Evolutionary conservation across 2,329 filamentous ascomycete genomes (phyloP).

Genomic region (Penicillium sp.): DNA sequence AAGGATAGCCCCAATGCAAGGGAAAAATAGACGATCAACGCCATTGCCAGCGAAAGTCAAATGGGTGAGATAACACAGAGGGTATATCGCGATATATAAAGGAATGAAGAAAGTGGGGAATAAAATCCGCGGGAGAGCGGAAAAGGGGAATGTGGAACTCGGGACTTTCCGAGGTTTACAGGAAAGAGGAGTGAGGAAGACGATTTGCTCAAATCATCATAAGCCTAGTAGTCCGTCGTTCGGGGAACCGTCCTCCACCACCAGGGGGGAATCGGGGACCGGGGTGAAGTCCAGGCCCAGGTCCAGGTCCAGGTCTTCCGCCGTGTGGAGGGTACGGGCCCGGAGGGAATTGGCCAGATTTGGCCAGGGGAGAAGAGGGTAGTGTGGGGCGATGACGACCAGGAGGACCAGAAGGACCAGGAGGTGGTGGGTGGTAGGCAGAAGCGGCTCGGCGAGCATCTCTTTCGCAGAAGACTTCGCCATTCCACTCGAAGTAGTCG

Average conservation of each 20-base stretch:
- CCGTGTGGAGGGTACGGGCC: conserved; percentile 24
- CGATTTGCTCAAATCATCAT: conserved; percentile 47
- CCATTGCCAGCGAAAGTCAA: conserved; percentile 12
- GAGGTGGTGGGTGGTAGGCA: conserved; percentile 22
- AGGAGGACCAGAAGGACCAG: conserved; percentile 29
- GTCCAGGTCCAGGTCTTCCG: neutral
- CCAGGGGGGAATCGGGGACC: conserved; percentile 29
- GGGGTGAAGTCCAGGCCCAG: conserved; percentile 18
- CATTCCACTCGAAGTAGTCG: conserved; percentile 88
- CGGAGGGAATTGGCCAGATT: conserved; percentile 29
- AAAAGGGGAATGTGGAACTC: neutral
- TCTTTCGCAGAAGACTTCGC: conserved; percentile 78
- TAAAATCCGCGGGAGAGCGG: neutral
- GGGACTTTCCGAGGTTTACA: neutral
- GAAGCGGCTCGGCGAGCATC: conserved; percentile 68
- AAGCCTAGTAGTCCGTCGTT: conserved; percentile 50
- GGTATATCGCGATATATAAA: conserved; percentile 27
- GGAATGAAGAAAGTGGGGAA: conserved; percentile 13
- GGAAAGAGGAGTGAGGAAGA: neutral
- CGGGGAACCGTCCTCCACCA: conserved; percentile 45
- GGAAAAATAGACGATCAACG: conserved; percentile 16
- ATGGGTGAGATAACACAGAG: conserved; percentile 14
- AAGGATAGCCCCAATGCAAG: conserved; percentile 5
- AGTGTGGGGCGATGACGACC: conserved; percentile 40
- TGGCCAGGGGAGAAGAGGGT: conserved; percentile 37